Base-by-base conservation (phyloP, 2,329 filamentous ascomycete genomes). In the Cercospora berteroae region DNA sequence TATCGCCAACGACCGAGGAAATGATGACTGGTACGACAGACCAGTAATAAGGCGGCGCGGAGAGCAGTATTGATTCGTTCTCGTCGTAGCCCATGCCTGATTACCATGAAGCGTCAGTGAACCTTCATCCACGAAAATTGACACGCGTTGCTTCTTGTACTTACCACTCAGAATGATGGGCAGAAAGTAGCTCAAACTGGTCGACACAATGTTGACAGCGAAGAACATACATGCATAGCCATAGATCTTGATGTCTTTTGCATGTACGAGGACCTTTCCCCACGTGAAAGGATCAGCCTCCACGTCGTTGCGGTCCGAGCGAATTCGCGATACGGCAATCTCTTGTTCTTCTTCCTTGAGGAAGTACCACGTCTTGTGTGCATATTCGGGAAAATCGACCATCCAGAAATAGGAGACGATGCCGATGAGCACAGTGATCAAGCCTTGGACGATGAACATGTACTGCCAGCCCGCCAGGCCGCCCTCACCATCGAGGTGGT, bases 371-470 rank as follows among this genome's bases (percentile, higher is more conserved):
- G 85, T 88, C 12, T 78, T 78, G 62, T 86, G 81, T 0, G 86
- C 82, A 27, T 87, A 81, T 71, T 90, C 88, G 0, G 88, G 88
- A 69, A 91, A 90, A 73, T 90, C 88, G 50, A 90, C 82, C 79
- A 91, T 90, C 88, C 88, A 90, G 82, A 87, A 89, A 73, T 88
- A 90, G 0, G 88, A 89, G 12, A 83, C 66, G 31, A 89, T 72
- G 3, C 88, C 88, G 20, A 91, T 78, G 23, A 87, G 77, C 18
- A 77, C 76, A 4, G 88, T 84, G 70, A 90, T 86, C 9, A 86
- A 73, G 0, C 89, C 88, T 72, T 90, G 88, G 0, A 90, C 86
- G 0, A 90, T 76, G 70, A 88, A 91, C 87, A 90, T 90, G 82
- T 86, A 90, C 29, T 87, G 84, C 88, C 88, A 90, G 2, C 88